Evolutionary conservation across 495 filamentous ascomycete genomes (phyloP).

Genomic region (Lasiosphaeria ovina): DNA sequence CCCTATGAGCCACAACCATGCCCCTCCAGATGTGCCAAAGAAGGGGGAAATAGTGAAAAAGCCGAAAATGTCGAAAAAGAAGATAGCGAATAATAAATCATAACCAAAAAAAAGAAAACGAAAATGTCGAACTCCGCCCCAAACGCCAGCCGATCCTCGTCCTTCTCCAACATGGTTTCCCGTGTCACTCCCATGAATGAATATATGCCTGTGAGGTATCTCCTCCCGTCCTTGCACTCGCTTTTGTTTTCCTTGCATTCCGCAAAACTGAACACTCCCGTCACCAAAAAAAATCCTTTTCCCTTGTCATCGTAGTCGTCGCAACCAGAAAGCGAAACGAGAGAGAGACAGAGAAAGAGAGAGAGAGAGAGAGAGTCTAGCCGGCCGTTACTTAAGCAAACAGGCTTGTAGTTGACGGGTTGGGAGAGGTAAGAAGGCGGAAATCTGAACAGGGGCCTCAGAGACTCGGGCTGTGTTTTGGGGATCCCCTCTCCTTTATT

Average conservation of each 20-base stretch:
- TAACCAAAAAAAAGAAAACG: background rate
- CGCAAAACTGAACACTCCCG: background rate
- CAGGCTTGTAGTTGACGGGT: background rate
- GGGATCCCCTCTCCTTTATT: background rate
- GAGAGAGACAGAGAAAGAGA: too few relatives aligned
- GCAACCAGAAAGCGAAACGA: background rate
- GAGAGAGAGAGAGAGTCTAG: too few relatives aligned
- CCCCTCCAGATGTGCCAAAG: constrained; percentile 5
- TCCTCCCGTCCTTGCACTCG: background rate
- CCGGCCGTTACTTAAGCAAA: too few relatives aligned
- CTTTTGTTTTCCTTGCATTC: background rate
- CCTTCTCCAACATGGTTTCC: background rate
- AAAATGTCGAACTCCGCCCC: background rate
- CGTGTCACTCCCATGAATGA: background rate
- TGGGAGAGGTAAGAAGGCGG: background rate
- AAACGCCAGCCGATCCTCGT: too few relatives aligned
- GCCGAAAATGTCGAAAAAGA: background rate
- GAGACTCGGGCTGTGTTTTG: background rate
- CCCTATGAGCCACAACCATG: constrained; percentile 3
- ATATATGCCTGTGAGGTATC: background rate
- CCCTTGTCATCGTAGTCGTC: background rate
- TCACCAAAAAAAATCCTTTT: background rate
- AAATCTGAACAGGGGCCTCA: background rate
- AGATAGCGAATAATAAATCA: background rate
- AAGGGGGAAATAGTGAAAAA: constrained; percentile 7